Conservation (phyloP, 371 early-diverging fungal species). For the Lichtheimia ramosa region DNA sequence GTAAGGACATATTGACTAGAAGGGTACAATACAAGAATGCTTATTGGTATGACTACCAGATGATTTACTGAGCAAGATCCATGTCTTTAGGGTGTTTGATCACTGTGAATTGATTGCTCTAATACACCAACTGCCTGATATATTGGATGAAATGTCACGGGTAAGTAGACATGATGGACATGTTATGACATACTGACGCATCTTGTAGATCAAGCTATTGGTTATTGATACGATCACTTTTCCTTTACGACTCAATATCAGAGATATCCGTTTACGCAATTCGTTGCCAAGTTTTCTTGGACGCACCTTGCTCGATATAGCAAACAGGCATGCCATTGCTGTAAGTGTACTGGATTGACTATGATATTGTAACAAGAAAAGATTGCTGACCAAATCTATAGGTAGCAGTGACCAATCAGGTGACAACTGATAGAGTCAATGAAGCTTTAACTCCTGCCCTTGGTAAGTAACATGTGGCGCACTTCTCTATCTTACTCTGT, state of each 20-base stretch:
- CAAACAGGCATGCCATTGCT: conserved; percentile 51
- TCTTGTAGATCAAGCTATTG: conserved; percentile 54
- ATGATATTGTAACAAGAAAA: too few species aligned
- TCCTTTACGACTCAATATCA: conserved; percentile 57
- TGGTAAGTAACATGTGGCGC: background rate
- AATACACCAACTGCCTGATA: conserved; percentile 49
- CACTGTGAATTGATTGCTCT: conserved; percentile 56
- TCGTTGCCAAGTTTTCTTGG: conserved; percentile 48
- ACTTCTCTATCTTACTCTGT: background rate
- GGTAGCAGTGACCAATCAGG: conserved; percentile 18
- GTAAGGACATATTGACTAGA: background rate
- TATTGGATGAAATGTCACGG: conserved; percentile 36
- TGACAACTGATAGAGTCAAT: conserved; percentile 10
- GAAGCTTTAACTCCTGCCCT: conserved; percentile 14
- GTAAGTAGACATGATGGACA: conserved; percentile 15
- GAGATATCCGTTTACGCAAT: conserved; percentile 42
- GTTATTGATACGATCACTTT: conserved; percentile 68
- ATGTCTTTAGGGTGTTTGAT: conserved; percentile 51
- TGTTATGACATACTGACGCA: background rate
- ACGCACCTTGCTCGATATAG: conserved; percentile 44
- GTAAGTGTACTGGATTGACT: conserved; percentile 14
- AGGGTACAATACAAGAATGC: background rate
- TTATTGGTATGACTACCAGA: background rate
- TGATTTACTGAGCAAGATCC: conserved; percentile 40
- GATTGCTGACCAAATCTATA: background rate